Percentiles rank a stretch among this genome's conserved stretches.
These are phyloP conservation scores for Hordeum marinum DNA, from an alignment of 176 grass and related monocot species.

Conservation along the genomic window DNA sequence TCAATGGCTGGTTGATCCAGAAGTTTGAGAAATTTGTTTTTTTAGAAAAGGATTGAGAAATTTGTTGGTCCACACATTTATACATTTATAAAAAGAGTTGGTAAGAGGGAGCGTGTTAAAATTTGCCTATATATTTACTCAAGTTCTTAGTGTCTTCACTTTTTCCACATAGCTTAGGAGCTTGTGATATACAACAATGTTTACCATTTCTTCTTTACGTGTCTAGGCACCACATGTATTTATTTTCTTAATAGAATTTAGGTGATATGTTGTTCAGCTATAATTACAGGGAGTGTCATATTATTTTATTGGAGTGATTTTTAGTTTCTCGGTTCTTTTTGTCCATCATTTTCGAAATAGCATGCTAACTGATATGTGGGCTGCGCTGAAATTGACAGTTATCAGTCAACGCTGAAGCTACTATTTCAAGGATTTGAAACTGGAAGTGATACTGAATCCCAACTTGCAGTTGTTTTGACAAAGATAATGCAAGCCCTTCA, in stretches of 20 bases:
- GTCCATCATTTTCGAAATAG: not conserved
- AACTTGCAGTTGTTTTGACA: conserved; percentile 56
- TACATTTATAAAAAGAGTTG: not conserved
- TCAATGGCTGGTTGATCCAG: not conserved
- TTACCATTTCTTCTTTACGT: not conserved
- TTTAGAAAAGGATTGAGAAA: too few relatives aligned
- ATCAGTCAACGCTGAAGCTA: conserved; percentile 81
- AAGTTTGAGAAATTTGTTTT: not conserved
- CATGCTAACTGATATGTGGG: conserved; percentile 16
- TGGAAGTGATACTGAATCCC: conserved; percentile 53
- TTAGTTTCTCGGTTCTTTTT: conserved; percentile 14
- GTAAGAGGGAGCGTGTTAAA: too few relatives aligned
- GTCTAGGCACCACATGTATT: not conserved
- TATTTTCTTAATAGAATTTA: not conserved
- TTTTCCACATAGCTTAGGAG: not conserved
- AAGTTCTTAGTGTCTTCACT: not conserved
- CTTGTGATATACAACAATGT: conserved; percentile 12
- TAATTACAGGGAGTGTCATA: not conserved
- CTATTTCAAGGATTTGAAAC: conserved; percentile 68
- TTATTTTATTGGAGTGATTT: not conserved
- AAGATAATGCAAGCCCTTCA: conserved; percentile 81
- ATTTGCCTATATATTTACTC: not conserved
- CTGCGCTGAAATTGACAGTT: conserved; percentile 50
- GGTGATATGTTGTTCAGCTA: not conserved
- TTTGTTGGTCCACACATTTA: not conserved